phyloP scores from a whole-genome alignment of 306 rosid genomes.

The Arachis hypogaea region DNA sequence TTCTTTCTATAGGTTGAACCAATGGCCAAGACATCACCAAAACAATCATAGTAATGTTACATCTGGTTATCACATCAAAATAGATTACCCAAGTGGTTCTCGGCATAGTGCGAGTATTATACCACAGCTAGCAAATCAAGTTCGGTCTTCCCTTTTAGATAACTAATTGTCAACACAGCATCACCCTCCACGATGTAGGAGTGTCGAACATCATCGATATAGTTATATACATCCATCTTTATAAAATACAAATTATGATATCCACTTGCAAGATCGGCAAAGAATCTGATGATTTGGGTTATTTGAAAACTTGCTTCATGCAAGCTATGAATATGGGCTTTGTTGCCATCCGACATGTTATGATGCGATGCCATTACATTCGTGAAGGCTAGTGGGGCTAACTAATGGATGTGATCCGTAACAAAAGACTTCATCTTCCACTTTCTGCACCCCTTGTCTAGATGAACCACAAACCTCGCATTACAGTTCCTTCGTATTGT shows the following conservation, averaged over 20 bases:
- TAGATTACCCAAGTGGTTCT: neutral
- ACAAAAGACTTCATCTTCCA: neutral
- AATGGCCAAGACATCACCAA: neutral
- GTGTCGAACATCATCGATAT: neutral
- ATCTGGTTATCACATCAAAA: neutral
- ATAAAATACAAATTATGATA: no score
- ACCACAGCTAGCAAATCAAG: neutral
- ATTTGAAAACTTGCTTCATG: neutral
- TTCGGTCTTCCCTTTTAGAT: neutral
- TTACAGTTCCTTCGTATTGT: no score
- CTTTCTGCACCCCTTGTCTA: neutral
- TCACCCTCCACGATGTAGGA: neutral
- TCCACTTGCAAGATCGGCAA: neutral
- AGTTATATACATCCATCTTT: neutral
- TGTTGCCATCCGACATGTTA: neutral
- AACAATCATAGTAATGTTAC: neutral
- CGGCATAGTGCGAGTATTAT: neutral
- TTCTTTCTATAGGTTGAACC: neutral
- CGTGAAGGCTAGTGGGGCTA: no score
- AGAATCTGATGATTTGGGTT: neutral
- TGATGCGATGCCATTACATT: neutral
- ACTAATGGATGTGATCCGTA: neutral
- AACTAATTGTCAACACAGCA: neutral
- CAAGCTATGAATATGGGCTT: neutral
- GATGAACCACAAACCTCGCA: neutral